phyloP scores from a whole-genome alignment of 805 yeast species.

The Ogataea minuta region DNA sequence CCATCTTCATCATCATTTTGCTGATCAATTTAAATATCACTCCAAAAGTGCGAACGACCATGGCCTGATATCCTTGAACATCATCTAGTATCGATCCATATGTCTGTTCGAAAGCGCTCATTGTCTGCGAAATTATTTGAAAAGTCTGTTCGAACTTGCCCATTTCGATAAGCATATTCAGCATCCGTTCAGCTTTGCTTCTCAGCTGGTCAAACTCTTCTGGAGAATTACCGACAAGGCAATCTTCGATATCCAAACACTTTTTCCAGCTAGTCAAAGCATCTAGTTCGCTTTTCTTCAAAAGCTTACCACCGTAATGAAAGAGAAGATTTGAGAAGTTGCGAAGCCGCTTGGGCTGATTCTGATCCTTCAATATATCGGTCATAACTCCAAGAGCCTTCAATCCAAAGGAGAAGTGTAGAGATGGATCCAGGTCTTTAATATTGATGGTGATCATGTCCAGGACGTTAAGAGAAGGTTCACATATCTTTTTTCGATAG shows the following conservation, averaged over 20 bases:
- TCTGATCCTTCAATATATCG: conserved; percentile 22
- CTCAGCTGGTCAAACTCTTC: conserved; percentile 21
- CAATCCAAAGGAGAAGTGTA: conserved; percentile 6
- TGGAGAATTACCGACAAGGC: conserved; percentile 15
- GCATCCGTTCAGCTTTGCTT: conserved; percentile 36
- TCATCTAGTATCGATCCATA: conserved; percentile 3
- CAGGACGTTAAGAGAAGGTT: conserved; percentile 11
- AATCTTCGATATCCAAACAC: conserved; percentile 35
- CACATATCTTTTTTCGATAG: not conserved
- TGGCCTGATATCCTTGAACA: conserved; percentile 6
- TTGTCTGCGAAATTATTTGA: conserved; percentile 20
- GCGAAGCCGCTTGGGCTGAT: conserved; percentile 38
- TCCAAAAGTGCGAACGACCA: conserved; percentile 10
- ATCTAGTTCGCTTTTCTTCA: conserved; percentile 13
- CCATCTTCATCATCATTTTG: conserved; percentile 21
- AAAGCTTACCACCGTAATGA: conserved; percentile 36
- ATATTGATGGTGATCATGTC: conserved; percentile 24
- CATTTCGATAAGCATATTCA: conserved; percentile 30
- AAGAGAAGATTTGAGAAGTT: conserved; percentile 47
- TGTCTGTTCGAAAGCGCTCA: conserved; percentile 18
- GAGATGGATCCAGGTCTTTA: conserved; percentile 14
- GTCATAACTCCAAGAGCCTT: conserved; percentile 18
- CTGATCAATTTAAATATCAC: conserved; percentile 21
- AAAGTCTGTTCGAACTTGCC: conserved; percentile 16
- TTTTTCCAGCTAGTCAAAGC: conserved; percentile 23